These are phyloP conservation scores for Furcasterigmium sp. DNA, from an alignment of 2,329 filamentous ascomycete species.

Conservation along the genomic window DNA sequence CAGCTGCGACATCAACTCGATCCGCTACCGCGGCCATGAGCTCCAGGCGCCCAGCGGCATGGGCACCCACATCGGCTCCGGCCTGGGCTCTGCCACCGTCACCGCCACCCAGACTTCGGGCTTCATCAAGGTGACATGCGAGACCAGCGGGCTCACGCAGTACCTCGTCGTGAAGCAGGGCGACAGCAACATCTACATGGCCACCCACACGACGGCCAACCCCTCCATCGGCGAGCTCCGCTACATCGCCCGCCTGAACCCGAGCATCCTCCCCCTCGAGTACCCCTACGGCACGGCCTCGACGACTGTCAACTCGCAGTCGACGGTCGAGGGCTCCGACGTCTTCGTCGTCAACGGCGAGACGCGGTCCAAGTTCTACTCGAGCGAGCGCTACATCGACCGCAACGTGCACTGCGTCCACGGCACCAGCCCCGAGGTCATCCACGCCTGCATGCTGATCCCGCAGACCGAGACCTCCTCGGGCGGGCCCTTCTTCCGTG, in stretches of 20 bases:
- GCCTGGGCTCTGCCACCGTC: conserved; percentile 53
- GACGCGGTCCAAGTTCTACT: conserved; percentile 67
- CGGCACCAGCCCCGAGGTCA: conserved; percentile 33
- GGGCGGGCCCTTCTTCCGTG: conserved; percentile 61
- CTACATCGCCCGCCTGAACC: conserved; percentile 57
- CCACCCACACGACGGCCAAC: conserved; percentile 55
- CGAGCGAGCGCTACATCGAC: conserved; percentile 64
- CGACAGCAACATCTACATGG: conserved; percentile 56
- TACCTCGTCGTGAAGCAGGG: conserved; percentile 58
- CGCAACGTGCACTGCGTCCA: conserved; percentile 59
- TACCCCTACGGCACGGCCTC: conserved; percentile 51
- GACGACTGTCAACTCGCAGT: conserved; percentile 44
- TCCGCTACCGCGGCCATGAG: conserved; percentile 54
- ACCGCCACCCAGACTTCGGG: conserved; percentile 33
- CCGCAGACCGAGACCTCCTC: conserved; percentile 54
- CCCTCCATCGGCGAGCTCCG: conserved; percentile 55
- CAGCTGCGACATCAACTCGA: conserved; percentile 60
- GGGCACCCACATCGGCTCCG: conserved; percentile 53
- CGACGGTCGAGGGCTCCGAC: conserved; percentile 52
- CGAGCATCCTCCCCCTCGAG: conserved; percentile 42
- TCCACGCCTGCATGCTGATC: conserved; percentile 58
- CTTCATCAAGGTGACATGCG: conserved; percentile 59
- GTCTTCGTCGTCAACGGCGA: conserved; percentile 56
- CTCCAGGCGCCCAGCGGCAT: conserved; percentile 47
- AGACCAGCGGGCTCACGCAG: conserved; percentile 55